Evolutionary conservation across 176 grass and related monocot species (phyloP), one percentile per base, ranked within the genome.

Genomic region (Melocanna baccifera): DNA sequence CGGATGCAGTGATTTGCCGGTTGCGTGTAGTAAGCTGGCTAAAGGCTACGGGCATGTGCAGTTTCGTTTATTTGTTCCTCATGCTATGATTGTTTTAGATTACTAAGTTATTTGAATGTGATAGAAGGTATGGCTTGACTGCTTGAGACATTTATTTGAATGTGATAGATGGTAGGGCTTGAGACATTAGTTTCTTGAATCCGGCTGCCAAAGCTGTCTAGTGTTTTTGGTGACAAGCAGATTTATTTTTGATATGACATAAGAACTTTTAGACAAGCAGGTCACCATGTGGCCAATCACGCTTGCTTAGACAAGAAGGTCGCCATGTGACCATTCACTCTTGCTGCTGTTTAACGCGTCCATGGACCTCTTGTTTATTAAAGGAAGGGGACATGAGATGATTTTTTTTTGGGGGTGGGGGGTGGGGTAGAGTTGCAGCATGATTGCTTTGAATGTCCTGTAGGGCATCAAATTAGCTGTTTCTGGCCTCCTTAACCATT

Each of bases 1-100:
- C 4, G 22, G 23, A 70, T n/a, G 36, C 10, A 16, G 8, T 53
- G 53, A 0, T 43, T 0, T 71, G 64, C 15, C 7, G 15, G 67
- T 8, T 50, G 52, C 25, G 11, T 61, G 42, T 71, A 84, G 42
- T 71, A 84, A 47, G 34, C 56, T 73, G 51, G 73, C 75, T 77
- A 36, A 52, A 52, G 25, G 56, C 20, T 18, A 81, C 4, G 47
- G 50, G 23, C 7, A 32, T 23, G 18, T 62, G 73, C 34, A 75
- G 43, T 53, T 75, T 81, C 13, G 12, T 69, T 48, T 58, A 22
- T 67, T 50, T 16, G 40, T 55, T 20, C 12, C 14, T 12, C 11
- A 20, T 71, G 65, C 65, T 46, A 36, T 67, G 45, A 19, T 52
- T 15, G n/a, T 67, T 28, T 67, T 39, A 19, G 67, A 42, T 65